phyloP scores from a whole-genome alignment of 2,329 filamentous ascomycete genomes.

The Sporothrix pseudoabietina region DNA sequence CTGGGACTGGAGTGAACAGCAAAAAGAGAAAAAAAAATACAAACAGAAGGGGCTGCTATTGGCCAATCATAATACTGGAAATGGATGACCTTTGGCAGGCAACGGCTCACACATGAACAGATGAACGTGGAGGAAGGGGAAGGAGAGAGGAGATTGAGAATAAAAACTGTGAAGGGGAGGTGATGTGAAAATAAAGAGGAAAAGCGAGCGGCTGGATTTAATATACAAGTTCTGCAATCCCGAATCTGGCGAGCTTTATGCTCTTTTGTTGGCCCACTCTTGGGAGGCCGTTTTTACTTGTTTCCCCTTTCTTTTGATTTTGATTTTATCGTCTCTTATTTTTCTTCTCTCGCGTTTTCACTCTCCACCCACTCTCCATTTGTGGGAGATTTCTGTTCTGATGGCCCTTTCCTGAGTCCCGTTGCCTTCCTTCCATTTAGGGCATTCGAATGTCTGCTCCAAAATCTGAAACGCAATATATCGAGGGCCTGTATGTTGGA shows the following conservation, averaged over 20 bases:
- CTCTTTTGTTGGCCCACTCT: constrained; percentile 12
- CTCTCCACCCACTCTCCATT: not conserved
- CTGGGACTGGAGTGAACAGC: not conserved
- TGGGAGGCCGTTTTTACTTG: not conserved
- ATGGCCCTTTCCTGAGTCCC: not conserved
- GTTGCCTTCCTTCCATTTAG: constrained; percentile 7
- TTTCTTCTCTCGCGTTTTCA: not conserved
- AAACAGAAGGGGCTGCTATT: not conserved
- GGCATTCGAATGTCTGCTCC: not conserved
- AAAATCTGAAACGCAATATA: constrained; percentile 21
- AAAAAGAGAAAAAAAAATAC: not conserved
- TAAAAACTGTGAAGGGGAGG: not conserved
- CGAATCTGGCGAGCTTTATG: constrained; percentile 1
- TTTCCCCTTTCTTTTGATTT: not conserved
- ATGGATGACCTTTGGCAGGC: constrained; percentile 4
- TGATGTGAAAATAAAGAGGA: not conserved
- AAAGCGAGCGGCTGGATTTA: constrained; percentile 29
- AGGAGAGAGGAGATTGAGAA: constrained; percentile 8
- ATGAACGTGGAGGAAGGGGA: constrained; percentile 19
- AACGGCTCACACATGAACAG: constrained; percentile 30
- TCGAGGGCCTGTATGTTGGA: no score
- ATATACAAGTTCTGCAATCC: constrained; percentile 31
- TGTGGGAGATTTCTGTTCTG: not conserved
- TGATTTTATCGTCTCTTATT: not conserved
- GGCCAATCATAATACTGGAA: constrained; percentile 3